Evolutionary conservation across 192 early-diverging fungal genomes (phyloP).

Genomic region (Backusella macrospora): DNA sequence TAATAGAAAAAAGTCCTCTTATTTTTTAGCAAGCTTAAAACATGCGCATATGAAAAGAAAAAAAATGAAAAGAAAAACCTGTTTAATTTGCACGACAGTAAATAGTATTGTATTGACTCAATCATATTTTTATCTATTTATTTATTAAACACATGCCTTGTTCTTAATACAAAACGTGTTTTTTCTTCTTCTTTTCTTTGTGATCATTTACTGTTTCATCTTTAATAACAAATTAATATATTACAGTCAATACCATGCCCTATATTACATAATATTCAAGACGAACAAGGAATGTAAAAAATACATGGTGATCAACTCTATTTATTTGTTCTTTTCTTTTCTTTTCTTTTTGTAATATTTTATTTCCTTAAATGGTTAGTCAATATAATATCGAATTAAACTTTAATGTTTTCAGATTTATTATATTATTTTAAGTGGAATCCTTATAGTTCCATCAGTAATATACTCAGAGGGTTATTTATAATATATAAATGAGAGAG

Average conservation of each 20-base stretch:
- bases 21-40: background rate
- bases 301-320: background rate
- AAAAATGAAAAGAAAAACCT: background rate
- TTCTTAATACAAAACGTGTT: background rate
- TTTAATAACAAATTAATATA: background rate
- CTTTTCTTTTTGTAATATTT: background rate
- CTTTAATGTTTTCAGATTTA: background rate
- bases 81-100: constrained; percentile 1
- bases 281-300: background rate
- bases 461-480: too few relatives aligned
- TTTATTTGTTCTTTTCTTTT: background rate
- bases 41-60: background rate
- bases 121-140: background rate
- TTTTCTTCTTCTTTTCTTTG: background rate
- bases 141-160: constrained; percentile 1
- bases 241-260: too few relatives aligned
- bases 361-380: background rate
- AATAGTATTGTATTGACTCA: background rate
- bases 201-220: background rate
- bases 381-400: background rate
- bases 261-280: too few relatives aligned
- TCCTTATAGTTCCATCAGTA: too few relatives aligned
- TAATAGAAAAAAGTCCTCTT: background rate
- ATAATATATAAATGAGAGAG: too few relatives aligned
- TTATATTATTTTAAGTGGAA: background rate